A percentile compares a stretch with the other conserved stretches of the same genome.
phyloP scores from a whole-genome alignment of 495 filamentous ascomycete genomes.

The Penicillium turbatum region DNA sequence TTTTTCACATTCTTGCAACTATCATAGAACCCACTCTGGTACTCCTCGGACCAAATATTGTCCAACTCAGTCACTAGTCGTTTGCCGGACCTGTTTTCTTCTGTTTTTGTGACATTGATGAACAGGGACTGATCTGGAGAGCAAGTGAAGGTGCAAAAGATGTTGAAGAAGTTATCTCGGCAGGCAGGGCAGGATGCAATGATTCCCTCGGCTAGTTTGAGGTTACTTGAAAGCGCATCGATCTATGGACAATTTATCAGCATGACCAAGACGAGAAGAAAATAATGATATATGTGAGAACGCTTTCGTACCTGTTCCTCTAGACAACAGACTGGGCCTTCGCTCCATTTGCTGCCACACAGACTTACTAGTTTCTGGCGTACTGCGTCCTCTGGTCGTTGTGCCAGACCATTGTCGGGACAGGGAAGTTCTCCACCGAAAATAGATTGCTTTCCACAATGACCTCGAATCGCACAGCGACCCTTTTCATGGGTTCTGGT shows the following conservation, averaged over 20 bases:
- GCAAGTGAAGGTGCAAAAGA: conserved; percentile 96
- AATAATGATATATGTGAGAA: too few species aligned
- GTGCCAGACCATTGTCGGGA: conserved; percentile 83
- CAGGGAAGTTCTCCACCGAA: conserved; percentile 87
- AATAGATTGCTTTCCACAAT: conserved; percentile 83
- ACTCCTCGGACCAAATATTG: conserved; percentile 81
- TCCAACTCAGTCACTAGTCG: conserved; percentile 79
- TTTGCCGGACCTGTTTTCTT: conserved; percentile 61
- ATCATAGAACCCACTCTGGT: conserved; percentile 85
- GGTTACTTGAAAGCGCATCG: conserved; percentile 68
- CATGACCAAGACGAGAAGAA: not conserved
- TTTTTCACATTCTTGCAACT: conserved; percentile 99
- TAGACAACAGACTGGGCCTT: conserved; percentile 79
- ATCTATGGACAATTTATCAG: conserved; percentile 46
- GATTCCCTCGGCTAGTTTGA: conserved; percentile 80
- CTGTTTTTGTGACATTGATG: conserved; percentile 81
- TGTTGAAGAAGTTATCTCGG: conserved; percentile 94
- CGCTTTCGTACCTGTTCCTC: conserved; percentile 62
- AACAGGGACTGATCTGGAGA: conserved; percentile 95
- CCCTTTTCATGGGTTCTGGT: conserved; percentile 78
- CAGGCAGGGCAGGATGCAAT: conserved; percentile 93
- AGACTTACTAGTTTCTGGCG: conserved; percentile 75
- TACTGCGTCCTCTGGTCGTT: conserved; percentile 62
- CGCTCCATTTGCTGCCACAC: conserved; percentile 80
- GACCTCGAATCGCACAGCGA: conserved; percentile 83